These are phyloP conservation scores for Diaporthe sp. DNA, from an alignment of 2,329 filamentous ascomycete genomes.

Conservation along the genomic window DNA sequence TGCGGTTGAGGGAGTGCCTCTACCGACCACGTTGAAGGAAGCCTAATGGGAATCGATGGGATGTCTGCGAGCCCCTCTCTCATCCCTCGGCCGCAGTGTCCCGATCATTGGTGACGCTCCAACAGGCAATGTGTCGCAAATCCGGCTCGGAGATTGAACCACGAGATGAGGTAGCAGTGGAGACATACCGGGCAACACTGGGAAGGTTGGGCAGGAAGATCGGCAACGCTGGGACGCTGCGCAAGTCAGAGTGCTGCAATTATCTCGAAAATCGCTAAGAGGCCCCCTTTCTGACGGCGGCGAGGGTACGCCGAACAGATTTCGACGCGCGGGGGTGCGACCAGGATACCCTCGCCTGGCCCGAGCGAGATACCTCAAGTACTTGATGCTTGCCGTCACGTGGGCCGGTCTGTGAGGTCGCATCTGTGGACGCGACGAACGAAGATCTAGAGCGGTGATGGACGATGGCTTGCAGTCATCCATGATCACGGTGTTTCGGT, in stretches of 20 bases:
- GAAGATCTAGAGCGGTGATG: constrained; percentile 34
- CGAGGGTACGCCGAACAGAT: constrained; percentile 13
- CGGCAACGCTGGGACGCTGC: constrained; percentile 20
- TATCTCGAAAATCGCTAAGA: constrained; percentile 18
- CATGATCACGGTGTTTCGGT: constrained; percentile 33
- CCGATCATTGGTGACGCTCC: constrained; percentile 12
- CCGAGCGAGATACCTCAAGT: background rate
- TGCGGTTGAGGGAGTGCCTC: constrained; percentile 10
- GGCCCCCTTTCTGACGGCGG: constrained; percentile 8
- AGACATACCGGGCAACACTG: constrained; percentile 3
- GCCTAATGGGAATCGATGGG: constrained; percentile 1
- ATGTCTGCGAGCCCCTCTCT: constrained; percentile 8
- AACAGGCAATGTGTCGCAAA: background rate
- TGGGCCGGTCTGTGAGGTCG: constrained; percentile 29
- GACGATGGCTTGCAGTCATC: constrained; percentile 30
- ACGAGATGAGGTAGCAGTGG: constrained; percentile 31
- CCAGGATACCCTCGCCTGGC: constrained; percentile 16
- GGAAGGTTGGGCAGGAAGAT: constrained; percentile 39
- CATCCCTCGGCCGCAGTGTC: background rate
- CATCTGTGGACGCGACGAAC: constrained; percentile 21
- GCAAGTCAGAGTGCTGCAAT: constrained; percentile 14
- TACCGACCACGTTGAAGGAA: constrained; percentile 1
- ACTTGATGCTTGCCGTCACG: constrained; percentile 34
- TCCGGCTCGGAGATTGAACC: constrained; percentile 24
- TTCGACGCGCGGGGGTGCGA: constrained; percentile 2